Evolutionary conservation across 2,329 filamentous ascomycete species (phyloP).

Genomic region (Didymella pomorum): DNA sequence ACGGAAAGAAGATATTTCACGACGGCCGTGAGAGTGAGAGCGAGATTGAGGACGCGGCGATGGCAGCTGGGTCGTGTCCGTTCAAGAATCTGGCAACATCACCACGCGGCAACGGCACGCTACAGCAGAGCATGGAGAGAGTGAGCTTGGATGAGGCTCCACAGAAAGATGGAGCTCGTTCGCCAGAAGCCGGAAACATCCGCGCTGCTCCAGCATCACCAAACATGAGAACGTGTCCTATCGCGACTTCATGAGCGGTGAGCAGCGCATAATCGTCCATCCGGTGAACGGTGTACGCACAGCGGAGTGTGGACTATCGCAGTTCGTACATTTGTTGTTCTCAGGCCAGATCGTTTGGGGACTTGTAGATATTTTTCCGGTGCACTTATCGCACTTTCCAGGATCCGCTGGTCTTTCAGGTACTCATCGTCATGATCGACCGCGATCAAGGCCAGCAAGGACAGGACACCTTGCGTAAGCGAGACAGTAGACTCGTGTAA

Average conservation of each 20-base stretch:
- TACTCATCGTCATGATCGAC: constrained; percentile 22
- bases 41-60: constrained; percentile 38
- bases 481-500: constrained; percentile 7
- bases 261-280: constrained; percentile 24
- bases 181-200: constrained; percentile 22
- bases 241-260: constrained; percentile 27
- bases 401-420: constrained; percentile 12
- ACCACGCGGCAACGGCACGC: constrained; percentile 19
- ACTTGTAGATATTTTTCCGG: constrained; percentile 9
- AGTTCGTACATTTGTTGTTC: neutral
- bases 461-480: constrained; percentile 15
- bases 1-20: constrained; percentile 46
- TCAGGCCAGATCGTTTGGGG: constrained; percentile 4
- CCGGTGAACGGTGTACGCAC: constrained; percentile 16
- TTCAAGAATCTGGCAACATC: constrained; percentile 40
- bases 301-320: constrained; percentile 8
- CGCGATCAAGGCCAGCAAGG: constrained; percentile 15
- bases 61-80: constrained; percentile 37
- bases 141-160: constrained; percentile 20
- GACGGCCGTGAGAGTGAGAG: constrained; percentile 42
- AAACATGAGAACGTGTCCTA: constrained; percentile 7
- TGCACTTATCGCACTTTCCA: neutral
- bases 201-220: constrained; percentile 24
- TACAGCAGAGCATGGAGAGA: constrained; percentile 20
- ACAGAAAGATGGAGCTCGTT: constrained; percentile 20